These are phyloP conservation scores for Backusella liffmaniae DNA, from an alignment of 192 early-diverging fungal genomes.

Conservation along the genomic window DNA sequence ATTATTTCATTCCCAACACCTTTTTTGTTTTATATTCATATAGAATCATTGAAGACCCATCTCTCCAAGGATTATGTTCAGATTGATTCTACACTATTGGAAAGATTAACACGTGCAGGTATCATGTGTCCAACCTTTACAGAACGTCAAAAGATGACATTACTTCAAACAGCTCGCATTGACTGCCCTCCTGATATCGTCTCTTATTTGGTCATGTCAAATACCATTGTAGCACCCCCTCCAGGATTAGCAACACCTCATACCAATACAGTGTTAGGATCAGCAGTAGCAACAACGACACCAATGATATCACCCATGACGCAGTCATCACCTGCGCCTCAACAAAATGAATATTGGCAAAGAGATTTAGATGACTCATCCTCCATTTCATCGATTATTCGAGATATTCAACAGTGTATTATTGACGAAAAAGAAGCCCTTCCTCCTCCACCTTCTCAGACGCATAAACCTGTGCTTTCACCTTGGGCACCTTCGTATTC, in stretches of 20 bases:
- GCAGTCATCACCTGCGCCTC: background rate
- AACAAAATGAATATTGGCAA: background rate
- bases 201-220: background rate
- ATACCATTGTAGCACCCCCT: background rate
- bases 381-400: background rate
- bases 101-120: conserved; percentile 58
- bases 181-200: conserved; percentile 8
- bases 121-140: conserved; percentile 73
- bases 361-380: background rate
- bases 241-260: background rate
- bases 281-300: background rate
- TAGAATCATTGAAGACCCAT: conserved; percentile 60
- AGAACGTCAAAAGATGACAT: conserved; percentile 62
- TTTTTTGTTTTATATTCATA: background rate
- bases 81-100: conserved; percentile 53
- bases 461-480: background rate
- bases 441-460: background rate
- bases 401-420: background rate
- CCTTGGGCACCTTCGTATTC: conserved; percentile 14
- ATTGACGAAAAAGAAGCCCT: background rate
- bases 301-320: background rate
- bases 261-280: background rate
- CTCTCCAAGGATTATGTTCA: conserved; percentile 56
- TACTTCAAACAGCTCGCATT: conserved; percentile 25
- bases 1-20: background rate